Conservation (phyloP, 257 asterid genomes). For the Verbena officinalis region DNA sequence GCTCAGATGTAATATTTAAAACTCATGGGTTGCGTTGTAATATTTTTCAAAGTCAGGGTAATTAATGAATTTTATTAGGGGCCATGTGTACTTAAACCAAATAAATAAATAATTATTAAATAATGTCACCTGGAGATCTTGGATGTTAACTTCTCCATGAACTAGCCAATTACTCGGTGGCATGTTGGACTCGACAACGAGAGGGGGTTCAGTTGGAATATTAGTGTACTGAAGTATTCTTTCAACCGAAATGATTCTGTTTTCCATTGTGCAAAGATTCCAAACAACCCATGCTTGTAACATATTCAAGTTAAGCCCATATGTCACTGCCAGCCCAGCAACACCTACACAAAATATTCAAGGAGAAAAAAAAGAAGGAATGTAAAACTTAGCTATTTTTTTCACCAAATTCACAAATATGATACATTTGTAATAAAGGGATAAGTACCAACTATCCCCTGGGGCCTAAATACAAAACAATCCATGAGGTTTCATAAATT, state of each 20-base stretch:
- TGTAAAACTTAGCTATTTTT: neutral
- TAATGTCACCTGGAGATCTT: conserved; percentile 70
- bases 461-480: no score
- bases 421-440: neutral
- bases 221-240: conserved; percentile 79
- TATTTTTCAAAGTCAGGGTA: no score
- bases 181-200: conserved; percentile 61
- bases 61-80: no score
- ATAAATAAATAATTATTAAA: neutral
- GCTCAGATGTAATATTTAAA: no score
- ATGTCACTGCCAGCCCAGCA: conserved; percentile 89
- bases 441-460: no score
- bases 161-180: conserved; percentile 70
- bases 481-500: no score
- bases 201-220: conserved; percentile 80
- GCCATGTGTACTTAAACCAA: neutral
- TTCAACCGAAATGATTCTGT: conserved; percentile 85
- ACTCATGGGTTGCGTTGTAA: no score
- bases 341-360: conserved; percentile 64
- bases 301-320: conserved; percentile 78
- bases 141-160: conserved; percentile 67
- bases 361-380: no score
- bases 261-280: conserved; percentile 77
- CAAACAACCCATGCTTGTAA: conserved; percentile 71
- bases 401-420: conserved; percentile 5